Conservation (phyloP, 441 rosid genomes). For the Mallotus japonicus region DNA sequence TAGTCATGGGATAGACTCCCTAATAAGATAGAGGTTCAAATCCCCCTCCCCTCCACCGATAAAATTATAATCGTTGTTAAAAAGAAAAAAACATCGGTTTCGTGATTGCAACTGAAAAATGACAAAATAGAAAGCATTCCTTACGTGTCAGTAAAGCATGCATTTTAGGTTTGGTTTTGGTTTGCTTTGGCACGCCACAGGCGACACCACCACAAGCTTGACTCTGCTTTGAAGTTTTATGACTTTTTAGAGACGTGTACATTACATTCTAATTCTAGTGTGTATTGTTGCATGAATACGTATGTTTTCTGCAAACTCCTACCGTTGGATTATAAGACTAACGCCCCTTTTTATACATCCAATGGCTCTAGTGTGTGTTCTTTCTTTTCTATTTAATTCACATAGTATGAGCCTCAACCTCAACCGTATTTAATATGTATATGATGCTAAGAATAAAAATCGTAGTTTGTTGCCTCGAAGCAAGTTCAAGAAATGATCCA, state of each 20-base stretch:
- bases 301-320: not conserved
- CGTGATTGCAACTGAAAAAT: constrained; percentile 1
- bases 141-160: constrained; percentile 26
- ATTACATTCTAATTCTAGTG: too few relatives aligned
- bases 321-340: not conserved
- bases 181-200: constrained; percentile 7
- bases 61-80: too few relatives aligned
- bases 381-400: too few relatives aligned
- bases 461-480: constrained; percentile 1
- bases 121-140: too few relatives aligned
- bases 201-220: constrained; percentile 20
- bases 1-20: too few relatives aligned
- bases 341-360: too few relatives aligned
- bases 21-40: too few relatives aligned
- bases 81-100: not conserved
- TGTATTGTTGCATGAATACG: too few relatives aligned
- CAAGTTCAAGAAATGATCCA: not conserved
- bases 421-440: too few relatives aligned
- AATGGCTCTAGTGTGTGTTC: too few relatives aligned
- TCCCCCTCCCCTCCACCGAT: too few relatives aligned
- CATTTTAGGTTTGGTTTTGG: not conserved
- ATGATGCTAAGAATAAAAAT: not conserved
- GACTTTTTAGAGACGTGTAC: not conserved
- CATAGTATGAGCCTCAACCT: too few relatives aligned
- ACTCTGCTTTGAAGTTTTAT: not conserved